Base-by-base conservation (phyloP, 805 yeast genomes). In the Babjeviella inositovora region DNA sequence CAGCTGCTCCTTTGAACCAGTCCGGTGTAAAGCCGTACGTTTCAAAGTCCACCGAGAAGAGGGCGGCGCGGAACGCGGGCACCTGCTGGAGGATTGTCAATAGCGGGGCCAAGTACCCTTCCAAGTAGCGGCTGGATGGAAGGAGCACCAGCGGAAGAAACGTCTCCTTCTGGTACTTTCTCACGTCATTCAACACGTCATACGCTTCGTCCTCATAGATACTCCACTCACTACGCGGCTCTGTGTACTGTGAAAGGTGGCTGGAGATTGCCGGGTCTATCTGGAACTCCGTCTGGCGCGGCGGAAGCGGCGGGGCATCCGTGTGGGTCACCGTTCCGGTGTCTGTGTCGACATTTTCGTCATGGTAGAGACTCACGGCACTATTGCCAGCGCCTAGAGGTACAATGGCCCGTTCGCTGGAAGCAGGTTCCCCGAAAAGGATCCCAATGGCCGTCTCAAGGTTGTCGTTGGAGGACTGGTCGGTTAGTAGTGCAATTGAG, bases 91-190 rank as follows among this genome's bases (percentile, higher is more conserved):
- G 31, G 5, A 56, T 42, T 35, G 45, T 45, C 14, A 62, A 28
- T 10, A 62, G 19, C 2, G 67, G 56, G 4, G 57, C 55, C 32
- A 58, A 37, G 29, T 53, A 50, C 11, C 53, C 48, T 29, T 56
- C 64, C 18, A 47, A 33, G 5, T 38, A 27, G 3, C 42, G 51
- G 13, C 36, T 32, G 6, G 35, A 29, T 1, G 63, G 61, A 22
- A 57, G 32, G 9, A 57, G 26, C 3, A 54, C 42, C 0, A 53
- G 39, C 1, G 56, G 54, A 1, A 23, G 21, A 5, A 16, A 32
- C 0, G 29, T 32, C 1, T 24, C 27, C 10, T 47, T 38, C 14
- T 29, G 15, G 21, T 38, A 40, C 21, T 39, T 40, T 3, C 39
- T 20, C 7, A 43, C 27, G 26, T 54, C 59, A 7, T 43, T 43